phyloP scores from a whole-genome alignment of 257 asterid species.

The Salvia splendens region DNA sequence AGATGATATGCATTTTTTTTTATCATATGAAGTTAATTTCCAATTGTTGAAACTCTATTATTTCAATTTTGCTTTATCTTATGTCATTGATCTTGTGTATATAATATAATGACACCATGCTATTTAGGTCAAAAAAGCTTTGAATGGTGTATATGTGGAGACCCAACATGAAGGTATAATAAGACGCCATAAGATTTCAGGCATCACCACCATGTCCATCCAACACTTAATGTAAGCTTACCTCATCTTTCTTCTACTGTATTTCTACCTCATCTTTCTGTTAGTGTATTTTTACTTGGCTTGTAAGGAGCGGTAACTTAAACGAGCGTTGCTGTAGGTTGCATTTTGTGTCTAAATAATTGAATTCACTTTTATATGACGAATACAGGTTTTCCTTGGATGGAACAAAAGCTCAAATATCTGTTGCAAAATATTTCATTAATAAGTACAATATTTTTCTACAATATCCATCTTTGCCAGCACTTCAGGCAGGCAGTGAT shows the following conservation, averaged over 20 bases:
- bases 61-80: background rate
- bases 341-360: background rate
- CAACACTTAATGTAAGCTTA: constrained; percentile 50
- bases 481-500: constrained; percentile 62
- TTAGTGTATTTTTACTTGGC: background rate
- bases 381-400: constrained; percentile 56
- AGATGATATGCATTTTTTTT: background rate
- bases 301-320: background rate
- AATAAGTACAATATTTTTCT: constrained; percentile 46
- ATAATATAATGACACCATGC: background rate
- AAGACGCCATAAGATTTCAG: constrained; percentile 49
- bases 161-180: constrained; percentile 30
- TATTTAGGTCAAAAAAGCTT: constrained; percentile 49
- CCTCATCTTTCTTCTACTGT: constrained; percentile 8
- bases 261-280: background rate
- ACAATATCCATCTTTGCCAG: constrained; percentile 49
- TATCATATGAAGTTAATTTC: background rate
- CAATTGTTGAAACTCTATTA: background rate
- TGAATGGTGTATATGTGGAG: constrained; percentile 59
- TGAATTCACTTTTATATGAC: background rate
- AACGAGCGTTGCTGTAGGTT: background rate
- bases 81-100: background rate
- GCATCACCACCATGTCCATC: constrained; percentile 42
- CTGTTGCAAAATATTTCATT: constrained; percentile 56
- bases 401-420: constrained; percentile 37